Conservation (phyloP, 1,139 yeast genomes). For the Sporopachydermia cereana region DNA sequence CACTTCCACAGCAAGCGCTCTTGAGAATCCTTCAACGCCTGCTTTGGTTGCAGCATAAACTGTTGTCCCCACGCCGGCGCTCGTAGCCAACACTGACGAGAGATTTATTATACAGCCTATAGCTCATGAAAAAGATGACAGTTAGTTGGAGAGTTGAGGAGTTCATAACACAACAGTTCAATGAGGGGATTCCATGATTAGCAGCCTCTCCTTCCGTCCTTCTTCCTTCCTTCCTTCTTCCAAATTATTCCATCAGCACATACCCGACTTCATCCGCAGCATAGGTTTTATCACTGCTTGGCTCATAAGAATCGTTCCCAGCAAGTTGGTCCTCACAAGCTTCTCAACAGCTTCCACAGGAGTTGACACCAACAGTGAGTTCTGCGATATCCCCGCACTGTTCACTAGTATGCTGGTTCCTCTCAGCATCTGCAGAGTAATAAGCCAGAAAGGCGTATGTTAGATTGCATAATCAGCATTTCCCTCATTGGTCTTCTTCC, state of each 20-base stretch:
- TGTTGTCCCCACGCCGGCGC: conserved; percentile 46
- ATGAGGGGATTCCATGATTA: too few relatives aligned
- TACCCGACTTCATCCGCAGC: conserved; percentile 27
- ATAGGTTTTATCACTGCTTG: conserved; percentile 38
- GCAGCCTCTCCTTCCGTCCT: too few relatives aligned
- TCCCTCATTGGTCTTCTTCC: neutral
- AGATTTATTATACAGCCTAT: conserved; percentile 45
- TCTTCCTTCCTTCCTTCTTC: too few relatives aligned
- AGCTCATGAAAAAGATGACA: too few relatives aligned
- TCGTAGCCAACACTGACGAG: conserved; percentile 55
- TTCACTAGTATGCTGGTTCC: conserved; percentile 45
- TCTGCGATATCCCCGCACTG: conserved; percentile 75
- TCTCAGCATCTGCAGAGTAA: conserved; percentile 9
- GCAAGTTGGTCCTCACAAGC: conserved; percentile 49
- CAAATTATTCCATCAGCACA: neutral
- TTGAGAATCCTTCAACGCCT: conserved; percentile 59
- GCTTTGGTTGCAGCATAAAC: conserved; percentile 78
- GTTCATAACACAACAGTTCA: too few relatives aligned
- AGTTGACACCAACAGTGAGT: conserved; percentile 39
- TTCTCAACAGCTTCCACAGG: conserved; percentile 30
- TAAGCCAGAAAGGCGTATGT: neutral
- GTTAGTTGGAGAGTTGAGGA: neutral
- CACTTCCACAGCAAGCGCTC: conserved; percentile 52
- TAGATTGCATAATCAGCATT: too few relatives aligned
- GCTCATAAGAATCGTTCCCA: conserved; percentile 52